A percentile compares a stretch with the other conserved stretches of the same genome.
phyloP scores from a whole-genome alignment of 257 asterid genomes.

The Penstemon barbatus region DNA sequence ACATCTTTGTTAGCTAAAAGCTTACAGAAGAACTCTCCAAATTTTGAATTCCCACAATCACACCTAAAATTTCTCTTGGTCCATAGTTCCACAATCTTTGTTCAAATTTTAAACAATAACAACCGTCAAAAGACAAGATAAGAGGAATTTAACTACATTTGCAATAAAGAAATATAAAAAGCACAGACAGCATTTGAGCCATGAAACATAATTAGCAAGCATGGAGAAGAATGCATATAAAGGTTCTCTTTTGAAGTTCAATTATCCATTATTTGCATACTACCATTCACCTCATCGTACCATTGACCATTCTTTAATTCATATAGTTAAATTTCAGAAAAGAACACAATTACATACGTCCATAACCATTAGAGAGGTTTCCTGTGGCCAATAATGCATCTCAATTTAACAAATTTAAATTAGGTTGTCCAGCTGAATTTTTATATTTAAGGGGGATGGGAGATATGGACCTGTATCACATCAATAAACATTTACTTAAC shows the following conservation, averaged over 20 bases:
- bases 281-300: background rate
- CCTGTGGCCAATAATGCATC: too few relatives aligned
- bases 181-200: background rate
- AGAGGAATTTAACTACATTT: slow-evolving; percentile 10
- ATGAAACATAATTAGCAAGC: background rate
- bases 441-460: too few relatives aligned
- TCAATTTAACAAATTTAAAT: too few relatives aligned
- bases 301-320: background rate
- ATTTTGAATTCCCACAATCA: slow-evolving; percentile 98
- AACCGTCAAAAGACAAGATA: slow-evolving; percentile 18
- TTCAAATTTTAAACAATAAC: slow-evolving; percentile 31
- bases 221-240: slow-evolving; percentile 1
- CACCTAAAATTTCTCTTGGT: slow-evolving; percentile 93
- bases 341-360: too few relatives aligned
- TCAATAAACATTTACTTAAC: too few relatives aligned
- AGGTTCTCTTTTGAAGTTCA: background rate
- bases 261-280: background rate
- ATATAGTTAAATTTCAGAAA: too few relatives aligned
- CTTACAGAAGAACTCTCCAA: slow-evolving; percentile 88
- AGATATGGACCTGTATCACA: too few relatives aligned
- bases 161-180: background rate
- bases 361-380: too few relatives aligned
- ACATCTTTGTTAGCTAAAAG: slow-evolving; percentile 77
- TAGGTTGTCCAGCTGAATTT: too few relatives aligned
- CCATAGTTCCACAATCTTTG: slow-evolving; percentile 93